Evolutionary conservation across 768 basidiomycete species (phyloP).

Genomic region (Boletus tomentosulus): DNA sequence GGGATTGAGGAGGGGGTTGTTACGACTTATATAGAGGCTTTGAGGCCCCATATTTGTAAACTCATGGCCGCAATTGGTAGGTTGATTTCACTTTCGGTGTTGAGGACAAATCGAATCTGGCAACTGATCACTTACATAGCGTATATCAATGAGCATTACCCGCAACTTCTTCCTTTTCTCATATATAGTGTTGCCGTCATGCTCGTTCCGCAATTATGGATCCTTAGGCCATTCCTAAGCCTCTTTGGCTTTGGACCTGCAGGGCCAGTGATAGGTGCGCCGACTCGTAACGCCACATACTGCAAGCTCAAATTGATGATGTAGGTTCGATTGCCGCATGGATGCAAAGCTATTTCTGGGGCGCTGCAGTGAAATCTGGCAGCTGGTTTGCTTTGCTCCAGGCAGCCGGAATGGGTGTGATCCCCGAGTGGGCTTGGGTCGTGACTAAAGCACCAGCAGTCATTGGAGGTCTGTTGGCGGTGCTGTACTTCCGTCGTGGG

Average conservation of each 20-base stretch:
- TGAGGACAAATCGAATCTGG: background rate
- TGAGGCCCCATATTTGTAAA: conserved; percentile 5
- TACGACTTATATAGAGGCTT: background rate
- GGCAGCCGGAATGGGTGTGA: conserved; percentile 10
- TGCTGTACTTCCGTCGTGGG: background rate
- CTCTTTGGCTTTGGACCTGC: conserved; percentile 14
- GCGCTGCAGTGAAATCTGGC: background rate
- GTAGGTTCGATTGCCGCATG: conserved; percentile 15
- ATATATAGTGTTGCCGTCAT: background rate
- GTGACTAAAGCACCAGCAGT: background rate
- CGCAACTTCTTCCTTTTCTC: conserved; percentile 2
- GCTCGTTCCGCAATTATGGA: conserved; percentile 14
- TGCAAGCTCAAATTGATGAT: background rate
- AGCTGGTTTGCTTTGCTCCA: conserved; percentile 16
- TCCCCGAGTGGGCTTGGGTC: conserved; percentile 3
- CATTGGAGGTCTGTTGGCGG: background rate
- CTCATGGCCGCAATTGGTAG: conserved; percentile 9
- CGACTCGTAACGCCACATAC: rapidly evolving
- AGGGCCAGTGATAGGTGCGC: conserved; percentile 11
- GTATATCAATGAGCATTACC: conserved; percentile 9
- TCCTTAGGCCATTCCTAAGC: conserved; percentile 9
- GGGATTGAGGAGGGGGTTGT: conserved; percentile 5
- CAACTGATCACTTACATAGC: background rate
- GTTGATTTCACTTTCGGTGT: background rate
- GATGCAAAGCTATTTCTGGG: conserved; percentile 7